Evolutionary conservation across 164 flowering plant genomes (phyloP), one percentile per base, ranked within the genome.

Genomic region (Magnolia officinalis): DNA sequence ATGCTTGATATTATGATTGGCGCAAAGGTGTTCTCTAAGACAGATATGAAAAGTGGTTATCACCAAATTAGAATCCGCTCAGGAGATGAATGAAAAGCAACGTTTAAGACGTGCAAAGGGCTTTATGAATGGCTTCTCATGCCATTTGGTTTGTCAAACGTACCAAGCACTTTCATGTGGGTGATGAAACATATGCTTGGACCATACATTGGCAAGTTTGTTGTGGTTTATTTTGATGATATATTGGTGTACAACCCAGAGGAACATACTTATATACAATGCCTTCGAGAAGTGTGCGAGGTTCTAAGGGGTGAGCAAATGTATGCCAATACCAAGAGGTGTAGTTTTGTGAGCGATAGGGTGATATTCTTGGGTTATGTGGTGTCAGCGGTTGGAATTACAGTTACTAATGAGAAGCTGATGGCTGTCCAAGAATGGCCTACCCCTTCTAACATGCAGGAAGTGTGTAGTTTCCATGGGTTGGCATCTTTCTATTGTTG

Each of bases 391-490:
- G 23, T 3, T 64, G 50, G 72, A 16, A 45, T 26, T 16, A 24
- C 11, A 31, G 14, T n/a, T 8, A 13, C 6, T 24, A 6, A 10
- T 9, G 9, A 8, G 13, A 24, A 69, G 20, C 13, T 69, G 45
- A 66, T 11, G 50, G n/a, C 13, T 69, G 21, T 24, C 13, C 45
- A 2, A 10, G 50, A 24, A 20, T 69, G 50, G 72, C 72, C 11
- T 26, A 69, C 50, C 9, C 19, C 50, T 29, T 2, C 0, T 10
- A 69, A 0, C 16, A 11, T 24, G 19, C 2, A 69, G 9, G 51
- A 69, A 6, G 72, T 69, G 8, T 11, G 50, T 1, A 69, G 72
- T 69, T 69, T 69, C n/a, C 72, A 69, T 69, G 51, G 72, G 29
- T 26, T 69, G 72, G 50, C 50, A 29, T 69, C 72, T 29, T 69